Evolutionary conservation across 179 eudicot genomes (phyloP), one percentile per base, ranked within the genome.

Genomic region (Spinacia oleracea): DNA sequence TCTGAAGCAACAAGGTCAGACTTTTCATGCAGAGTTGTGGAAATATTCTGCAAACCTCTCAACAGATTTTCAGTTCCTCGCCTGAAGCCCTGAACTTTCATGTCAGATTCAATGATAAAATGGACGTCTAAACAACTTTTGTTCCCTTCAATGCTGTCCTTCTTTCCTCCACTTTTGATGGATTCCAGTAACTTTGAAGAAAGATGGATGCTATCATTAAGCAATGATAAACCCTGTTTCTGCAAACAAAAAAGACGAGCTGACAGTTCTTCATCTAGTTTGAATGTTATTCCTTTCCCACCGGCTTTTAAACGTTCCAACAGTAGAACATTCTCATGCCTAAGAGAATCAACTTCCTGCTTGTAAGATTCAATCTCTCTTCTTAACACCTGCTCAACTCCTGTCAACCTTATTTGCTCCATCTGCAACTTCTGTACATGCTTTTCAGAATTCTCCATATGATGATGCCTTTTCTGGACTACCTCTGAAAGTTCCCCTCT

Each of bases 361-460:
- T 87, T 90, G 79, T 72, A 86, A 25, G 96, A 89, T 72, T 96
- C 93, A 71, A 88, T 81, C 83, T 93, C 98, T 83, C 87, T 90
- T 81, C 99, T 91, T 79, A 96, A 82, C 71, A 81, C 78, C 68
- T 88, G 92, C 82, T 96, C 99, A 77, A 92, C 89, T 34, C 93
- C 97, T 0, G 92, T 88, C 85, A 96, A 81, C 76, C 98, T 87
- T 77, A 92, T 69, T 70, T 88, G 98, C 86, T 96, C 99, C 79
- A 88, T 76, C 76, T 90, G 93, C 79, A 93, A 71, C 84, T 89
- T 93, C 65, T 82, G 84, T 32, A 85, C 74, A 79, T 82, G 94
- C 81, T 82, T 88, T 27, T 89, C 97, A 75, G 64, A 81, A 72
- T 83, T 86, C 11, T 86, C 92, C 59, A 58, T 23, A 6, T 85